phyloP scores from a whole-genome alignment of 768 basidiomycete genomes.

The Mycena albidolilacea region DNA sequence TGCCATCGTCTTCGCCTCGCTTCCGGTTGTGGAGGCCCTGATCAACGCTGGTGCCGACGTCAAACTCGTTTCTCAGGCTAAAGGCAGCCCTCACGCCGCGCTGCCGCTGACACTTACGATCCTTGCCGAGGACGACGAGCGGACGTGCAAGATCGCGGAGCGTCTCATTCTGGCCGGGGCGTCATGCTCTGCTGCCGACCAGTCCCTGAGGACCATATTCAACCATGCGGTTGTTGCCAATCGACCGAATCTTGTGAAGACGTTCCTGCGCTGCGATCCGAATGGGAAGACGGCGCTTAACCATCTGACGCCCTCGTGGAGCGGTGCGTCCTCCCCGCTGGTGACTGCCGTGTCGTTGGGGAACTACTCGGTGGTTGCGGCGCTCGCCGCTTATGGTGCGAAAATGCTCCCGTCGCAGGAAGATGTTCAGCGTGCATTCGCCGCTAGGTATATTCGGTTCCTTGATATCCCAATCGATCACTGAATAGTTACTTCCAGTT shows the following conservation, averaged over 20 bases:
- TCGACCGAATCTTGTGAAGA: slow-evolving; percentile 56
- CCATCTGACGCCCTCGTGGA: slow-evolving; percentile 51
- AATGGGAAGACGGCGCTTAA: slow-evolving; percentile 56
- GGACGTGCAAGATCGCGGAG: slow-evolving; percentile 55
- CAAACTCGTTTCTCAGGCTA: slow-evolving; percentile 51
- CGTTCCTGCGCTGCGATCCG: slow-evolving; percentile 59
- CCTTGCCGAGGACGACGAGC: slow-evolving; percentile 58
- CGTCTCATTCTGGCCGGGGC: slow-evolving; percentile 59
- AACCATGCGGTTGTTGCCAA: slow-evolving; percentile 53
- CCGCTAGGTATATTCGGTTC: slow-evolving; percentile 48
- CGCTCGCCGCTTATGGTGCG: slow-evolving; percentile 58
- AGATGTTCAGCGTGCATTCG: slow-evolving; percentile 53
- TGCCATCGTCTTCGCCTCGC: slow-evolving; percentile 64
- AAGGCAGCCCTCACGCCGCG: slow-evolving; percentile 41
- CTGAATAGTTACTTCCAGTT: slow-evolving; percentile 28
- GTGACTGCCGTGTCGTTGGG: slow-evolving; percentile 52
- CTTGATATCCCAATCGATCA: background rate
- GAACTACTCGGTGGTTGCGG: slow-evolving; percentile 53
- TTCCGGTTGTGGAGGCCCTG: slow-evolving; percentile 61
- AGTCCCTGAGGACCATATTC: slow-evolving; percentile 57
- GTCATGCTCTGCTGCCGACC: slow-evolving; percentile 58
- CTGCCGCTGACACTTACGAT: slow-evolving; percentile 58
- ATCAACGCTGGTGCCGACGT: slow-evolving; percentile 64
- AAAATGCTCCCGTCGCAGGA: slow-evolving; percentile 53
- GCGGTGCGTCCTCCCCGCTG: slow-evolving; percentile 53